Percentiles rank a stretch among this genome's conserved stretches.
Evolutionary conservation across 148 eudicot genomes (phyloP).

Genomic region (Arbutus unedo): DNA sequence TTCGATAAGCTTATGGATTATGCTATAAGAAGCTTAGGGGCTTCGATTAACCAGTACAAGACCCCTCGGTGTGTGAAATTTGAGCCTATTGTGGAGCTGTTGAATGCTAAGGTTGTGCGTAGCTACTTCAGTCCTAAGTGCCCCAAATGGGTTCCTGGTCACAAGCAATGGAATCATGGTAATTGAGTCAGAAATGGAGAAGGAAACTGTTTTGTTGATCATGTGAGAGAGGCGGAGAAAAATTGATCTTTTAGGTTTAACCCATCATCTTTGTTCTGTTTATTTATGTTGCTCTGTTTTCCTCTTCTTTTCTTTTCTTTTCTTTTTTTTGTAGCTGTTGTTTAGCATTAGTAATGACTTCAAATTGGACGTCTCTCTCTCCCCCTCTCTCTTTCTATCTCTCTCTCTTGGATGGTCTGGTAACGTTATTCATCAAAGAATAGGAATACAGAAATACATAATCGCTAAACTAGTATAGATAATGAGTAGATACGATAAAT

Average conservation of each 20-base stretch:
- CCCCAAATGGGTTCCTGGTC: conserved; percentile 84
- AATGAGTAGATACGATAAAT: no score
- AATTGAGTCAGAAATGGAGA: neutral
- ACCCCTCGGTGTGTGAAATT: conserved; percentile 86
- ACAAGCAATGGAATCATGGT: conserved; percentile 56
- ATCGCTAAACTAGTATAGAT: no score
- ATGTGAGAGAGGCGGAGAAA: neutral
- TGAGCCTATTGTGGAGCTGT: conserved; percentile 74
- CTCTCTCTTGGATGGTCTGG: neutral
- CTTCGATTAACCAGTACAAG: conserved; percentile 92
- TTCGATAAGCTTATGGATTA: conserved; percentile 79
- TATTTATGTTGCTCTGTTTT: neutral
- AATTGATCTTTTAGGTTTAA: conserved; percentile 22
- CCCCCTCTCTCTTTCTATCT: conserved; percentile 3
- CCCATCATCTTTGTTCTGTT: conserved; percentile 19
- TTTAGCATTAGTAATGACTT: conserved; percentile 33
- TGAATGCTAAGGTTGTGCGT: conserved; percentile 60
- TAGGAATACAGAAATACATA: no score
- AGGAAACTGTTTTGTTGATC: neutral
- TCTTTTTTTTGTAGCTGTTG: conserved; percentile 27
- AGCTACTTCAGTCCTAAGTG: conserved; percentile 80
- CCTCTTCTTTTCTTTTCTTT: neutral
- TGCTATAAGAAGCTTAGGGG: conserved; percentile 76
- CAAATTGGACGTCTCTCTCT: conserved; percentile 15
- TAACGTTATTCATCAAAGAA: no score